Base-by-base conservation (phyloP, 192 early-diverging fungal genomes). In the Coemansia asiatica region DNA sequence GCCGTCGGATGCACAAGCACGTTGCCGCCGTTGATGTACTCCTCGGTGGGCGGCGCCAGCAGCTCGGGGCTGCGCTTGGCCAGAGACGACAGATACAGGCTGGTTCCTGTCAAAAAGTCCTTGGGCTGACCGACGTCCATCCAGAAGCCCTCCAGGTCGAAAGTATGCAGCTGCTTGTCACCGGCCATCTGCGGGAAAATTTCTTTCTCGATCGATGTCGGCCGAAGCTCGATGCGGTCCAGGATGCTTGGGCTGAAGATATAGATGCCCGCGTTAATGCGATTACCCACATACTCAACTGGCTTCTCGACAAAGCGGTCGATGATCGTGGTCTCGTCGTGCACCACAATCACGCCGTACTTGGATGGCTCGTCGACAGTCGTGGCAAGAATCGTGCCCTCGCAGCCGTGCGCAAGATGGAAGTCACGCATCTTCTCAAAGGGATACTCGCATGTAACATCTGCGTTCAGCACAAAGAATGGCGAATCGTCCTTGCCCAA, bases 111-210 rank as follows among this genome's bases (percentile, higher is more conserved):
- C 71, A 99, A 84, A 76, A 90, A 99, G 79, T 99, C 97, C 80
- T 95, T 96, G 58, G 97, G 97, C 79, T 99, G 97, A 36, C 97
- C 97, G 62, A 99, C 96, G 76, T 99, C 97, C 90, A 95, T 95
- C 97, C 97, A 99, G 88, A 92, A 98, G 66, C 95, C 95, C 46
- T 93, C 90, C 54, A 99, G 86, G 31, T 93, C 92, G 73, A 96
- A 95, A 22, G 92, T 87, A 85, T 97, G 94, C 53, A 99, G 87
- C 79, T 96, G 87, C 27, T 65, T 61, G 68, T 95, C 97, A 6
- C 71, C 60, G 12, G 96, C 96, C 90, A 99, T 96, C 59, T 63
- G 59, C 23, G 97, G 97, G 88, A 99, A 99, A 13, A 96, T 85
- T 70, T 98, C 96, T 80, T 94, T 96, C 81, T 99, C 97, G 68